Evolutionary conservation across 192 early-diverging fungal genomes (phyloP), one percentile per base, ranked within the genome.

Genomic region (Chytriomyces sp.): DNA sequence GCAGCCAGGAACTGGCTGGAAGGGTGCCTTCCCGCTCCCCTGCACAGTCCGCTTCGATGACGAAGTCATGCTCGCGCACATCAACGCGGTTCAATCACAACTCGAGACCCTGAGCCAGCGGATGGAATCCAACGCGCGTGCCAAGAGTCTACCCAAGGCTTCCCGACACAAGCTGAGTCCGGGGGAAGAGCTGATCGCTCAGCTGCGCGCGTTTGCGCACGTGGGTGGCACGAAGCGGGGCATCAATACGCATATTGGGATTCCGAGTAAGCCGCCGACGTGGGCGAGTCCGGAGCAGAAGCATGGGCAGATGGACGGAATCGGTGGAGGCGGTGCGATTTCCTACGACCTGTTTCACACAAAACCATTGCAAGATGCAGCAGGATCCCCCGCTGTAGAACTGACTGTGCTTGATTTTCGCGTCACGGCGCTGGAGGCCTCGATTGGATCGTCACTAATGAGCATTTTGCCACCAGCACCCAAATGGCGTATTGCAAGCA

Each of bases 21-120:
- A 78, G 31, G 77, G 77, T 7, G 77, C 77, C 1, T 78, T 78
- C 52, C 77, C 77, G 4, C 40, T 78, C 54, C 54, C 75, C 28
- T 78, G 77, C 65, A 65, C 70, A 14, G 71, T 53, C 36, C 59
- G 64, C 22, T 54, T 39, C 49, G 71, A 71, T n/a, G 69, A 71
- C 25, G 44, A 49, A 49, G 44, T 49, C 44, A 49, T 49, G 22
- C 44, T 49, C 2, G 44, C 44, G 44, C 44, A 49, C 44, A 49
- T 49, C 44, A 49, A 49, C 44, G 14, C 44, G 44, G 22, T 49
- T 22, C 44, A 49, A 49, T n/a, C 44, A 49, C 44, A 49, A 49
- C 44, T 49, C 44, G 44, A 49, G 22, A 22, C 14, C 2, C 44
- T 49, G 14, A n/a, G 17, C 22, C 44, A 49, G 44, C 14, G 22